These are phyloP conservation scores for Casuarina cunninghamiana DNA, from an alignment of 306 rosid species.

Conservation along the genomic window DNA sequence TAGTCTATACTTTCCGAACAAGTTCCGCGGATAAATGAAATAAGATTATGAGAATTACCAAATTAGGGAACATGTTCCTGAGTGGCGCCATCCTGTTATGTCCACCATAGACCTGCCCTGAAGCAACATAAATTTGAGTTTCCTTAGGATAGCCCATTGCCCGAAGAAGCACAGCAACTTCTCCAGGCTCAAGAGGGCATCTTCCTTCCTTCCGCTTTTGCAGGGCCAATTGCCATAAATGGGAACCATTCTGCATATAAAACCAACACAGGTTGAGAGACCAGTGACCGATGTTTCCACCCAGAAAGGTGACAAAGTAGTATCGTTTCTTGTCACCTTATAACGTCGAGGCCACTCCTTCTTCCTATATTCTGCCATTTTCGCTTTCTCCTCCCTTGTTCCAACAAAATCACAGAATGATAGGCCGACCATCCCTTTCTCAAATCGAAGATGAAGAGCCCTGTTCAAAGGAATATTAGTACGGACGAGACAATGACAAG, in stretches of 20 bases:
- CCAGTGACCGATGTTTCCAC: constrained; percentile 11
- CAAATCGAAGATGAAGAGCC: constrained; percentile 99
- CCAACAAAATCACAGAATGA: constrained; percentile 99
- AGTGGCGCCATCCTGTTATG: constrained; percentile 98
- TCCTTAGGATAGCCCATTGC: constrained; percentile 98
- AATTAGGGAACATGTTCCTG: constrained; percentile 93
- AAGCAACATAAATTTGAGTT: constrained; percentile 98
- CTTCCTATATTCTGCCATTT: constrained; percentile 89
- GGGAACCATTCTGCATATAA: constrained; percentile 92
- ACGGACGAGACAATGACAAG: constrained; percentile 21
- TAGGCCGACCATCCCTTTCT: constrained; percentile 98
- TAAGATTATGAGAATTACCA: constrained; percentile 42
- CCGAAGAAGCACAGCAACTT: constrained; percentile 97
- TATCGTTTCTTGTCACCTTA: constrained; percentile 57
- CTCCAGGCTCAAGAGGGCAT: constrained; percentile 98
- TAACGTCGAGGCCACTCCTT: constrained; percentile 99
- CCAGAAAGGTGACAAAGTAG: constrained; percentile 16
- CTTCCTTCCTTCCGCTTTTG: constrained; percentile 99
- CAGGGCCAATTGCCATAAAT: constrained; percentile 95
- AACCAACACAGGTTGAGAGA: constrained; percentile 31
- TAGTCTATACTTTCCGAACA: no score
- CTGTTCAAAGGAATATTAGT: constrained; percentile 52
- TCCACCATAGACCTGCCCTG: constrained; percentile 99
- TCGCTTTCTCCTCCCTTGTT: constrained; percentile 91
- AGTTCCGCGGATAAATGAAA: background rate